phyloP scores from a whole-genome alignment of 2,329 filamentous ascomycete genomes.

The Sarocladium brachiariae region DNA sequence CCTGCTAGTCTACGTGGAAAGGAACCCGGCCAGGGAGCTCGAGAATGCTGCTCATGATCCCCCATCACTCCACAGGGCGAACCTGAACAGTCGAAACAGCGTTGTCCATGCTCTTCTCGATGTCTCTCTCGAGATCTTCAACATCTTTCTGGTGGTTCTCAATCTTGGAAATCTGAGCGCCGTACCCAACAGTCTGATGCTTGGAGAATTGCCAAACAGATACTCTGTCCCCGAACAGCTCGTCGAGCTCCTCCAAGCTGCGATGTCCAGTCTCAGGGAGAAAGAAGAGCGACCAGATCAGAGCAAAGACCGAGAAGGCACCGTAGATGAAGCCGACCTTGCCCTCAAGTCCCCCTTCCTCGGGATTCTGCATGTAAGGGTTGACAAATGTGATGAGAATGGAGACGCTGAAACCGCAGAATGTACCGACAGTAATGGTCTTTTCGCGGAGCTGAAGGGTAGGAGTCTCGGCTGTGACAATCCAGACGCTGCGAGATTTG shows the following conservation, averaged over 20 bases:
- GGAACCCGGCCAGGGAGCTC: too few relatives aligned
- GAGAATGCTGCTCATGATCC: too few relatives aligned
- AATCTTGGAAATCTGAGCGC: not conserved
- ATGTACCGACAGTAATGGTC: conserved; percentile 12
- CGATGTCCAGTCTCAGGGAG: conserved; percentile 17
- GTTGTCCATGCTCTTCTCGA: not conserved
- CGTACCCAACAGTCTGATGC: not conserved
- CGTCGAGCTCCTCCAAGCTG: conserved; percentile 18
- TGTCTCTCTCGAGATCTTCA: not conserved
- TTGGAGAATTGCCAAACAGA: conserved; percentile 2
- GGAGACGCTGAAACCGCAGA: conserved; percentile 10
- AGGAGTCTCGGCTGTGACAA: conserved; percentile 11
- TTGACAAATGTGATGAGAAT: conserved; percentile 15
- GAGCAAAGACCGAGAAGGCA: conserved; percentile 14
- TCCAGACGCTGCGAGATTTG: not conserved
- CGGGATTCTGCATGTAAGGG: conserved; percentile 14
- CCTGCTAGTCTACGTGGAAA: too few relatives aligned
- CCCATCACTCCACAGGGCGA: too few relatives aligned
- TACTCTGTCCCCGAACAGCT: conserved; percentile 16
- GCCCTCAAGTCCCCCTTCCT: conserved; percentile 12
- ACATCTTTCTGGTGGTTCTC: not conserved
- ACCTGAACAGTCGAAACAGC: too few relatives aligned
- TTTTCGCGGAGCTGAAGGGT: conserved; percentile 14
- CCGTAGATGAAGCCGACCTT: conserved; percentile 19
- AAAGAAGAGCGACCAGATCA: conserved; percentile 13